These are phyloP conservation scores for Diutina pseudorugosa DNA, from an alignment of 1,139 yeast species.

Conservation along the genomic window DNA sequence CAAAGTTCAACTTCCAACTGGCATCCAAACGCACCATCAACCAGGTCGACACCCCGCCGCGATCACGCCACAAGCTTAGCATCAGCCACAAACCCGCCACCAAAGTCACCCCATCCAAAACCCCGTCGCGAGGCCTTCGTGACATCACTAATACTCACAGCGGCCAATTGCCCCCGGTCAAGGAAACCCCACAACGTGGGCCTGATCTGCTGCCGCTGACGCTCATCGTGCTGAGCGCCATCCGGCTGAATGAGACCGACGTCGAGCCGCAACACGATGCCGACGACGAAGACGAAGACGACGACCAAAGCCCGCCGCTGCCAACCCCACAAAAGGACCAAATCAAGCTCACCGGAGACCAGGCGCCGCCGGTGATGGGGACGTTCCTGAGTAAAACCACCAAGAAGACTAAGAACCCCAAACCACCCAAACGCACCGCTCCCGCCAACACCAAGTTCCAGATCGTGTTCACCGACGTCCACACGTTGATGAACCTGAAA, in stretches of 20 bases:
- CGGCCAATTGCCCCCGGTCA: neutral
- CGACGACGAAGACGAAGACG: constrained; percentile 7
- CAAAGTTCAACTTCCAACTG: constrained; percentile 15
- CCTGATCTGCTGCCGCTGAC: neutral
- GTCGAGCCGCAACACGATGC: constrained; percentile 9
- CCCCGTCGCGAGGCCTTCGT: constrained; percentile 11
- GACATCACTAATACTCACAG: neutral
- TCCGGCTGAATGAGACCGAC: constrained; percentile 8
- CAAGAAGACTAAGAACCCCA: constrained; percentile 4
- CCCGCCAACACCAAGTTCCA: constrained; percentile 19
- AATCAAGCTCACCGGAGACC: constrained; percentile 9
- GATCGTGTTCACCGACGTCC: constrained; percentile 40
- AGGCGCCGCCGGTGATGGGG: constrained; percentile 28
- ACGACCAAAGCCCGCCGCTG: constrained; percentile 16
- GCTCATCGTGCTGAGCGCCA: neutral
- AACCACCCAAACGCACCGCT: neutral
- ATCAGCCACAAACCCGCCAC: neutral
- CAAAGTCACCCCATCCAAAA: constrained; percentile 4
- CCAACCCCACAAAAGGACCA: constrained; percentile 30
- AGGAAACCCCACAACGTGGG: neutral
- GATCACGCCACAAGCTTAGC: constrained; percentile 20
- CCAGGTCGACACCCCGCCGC: constrained; percentile 29
- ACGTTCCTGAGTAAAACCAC: constrained; percentile 23
- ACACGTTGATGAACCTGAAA: constrained; percentile 15
- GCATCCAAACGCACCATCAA: constrained; percentile 21